Percentiles rank a stretch among this genome's conserved stretches.
Evolutionary conservation across 768 basidiomycete genomes (phyloP).

Genomic region (Tricholoma sp.): DNA sequence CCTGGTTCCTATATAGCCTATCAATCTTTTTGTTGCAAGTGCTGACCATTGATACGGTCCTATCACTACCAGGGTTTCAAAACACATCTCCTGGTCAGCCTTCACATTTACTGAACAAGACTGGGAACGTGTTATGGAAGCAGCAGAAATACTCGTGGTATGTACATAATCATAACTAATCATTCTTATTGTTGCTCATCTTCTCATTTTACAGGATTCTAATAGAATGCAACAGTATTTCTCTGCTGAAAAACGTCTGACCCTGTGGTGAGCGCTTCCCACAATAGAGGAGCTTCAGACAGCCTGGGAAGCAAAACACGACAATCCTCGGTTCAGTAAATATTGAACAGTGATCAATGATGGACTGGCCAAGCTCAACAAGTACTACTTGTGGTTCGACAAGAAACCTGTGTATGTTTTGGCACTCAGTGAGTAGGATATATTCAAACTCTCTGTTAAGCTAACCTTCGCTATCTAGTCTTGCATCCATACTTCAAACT

Average conservation of each 20-base stretch:
- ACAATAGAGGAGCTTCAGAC: neutral
- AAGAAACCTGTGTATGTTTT: slow-evolving; percentile 11
- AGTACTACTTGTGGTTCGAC: slow-evolving; percentile 9
- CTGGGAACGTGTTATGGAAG: neutral
- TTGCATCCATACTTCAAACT: slow-evolving; percentile 27
- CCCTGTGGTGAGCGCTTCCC: neutral
- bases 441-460: neutral
- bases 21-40: neutral
- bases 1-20: neutral
- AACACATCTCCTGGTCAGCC: neutral
- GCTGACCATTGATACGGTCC: neutral
- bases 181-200: neutral
- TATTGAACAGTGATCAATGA: slow-evolving; percentile 7
- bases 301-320: neutral
- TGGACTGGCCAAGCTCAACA: slow-evolving; percentile 11
- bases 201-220: neutral
- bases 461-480: neutral
- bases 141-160: neutral
- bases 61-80: neutral
- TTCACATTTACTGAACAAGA: no score
- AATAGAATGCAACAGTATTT: slow-evolving; percentile 3
- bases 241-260: neutral
- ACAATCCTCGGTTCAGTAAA: neutral
- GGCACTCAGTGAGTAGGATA: neutral
- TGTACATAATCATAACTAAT: neutral